Conservation (phyloP, 805 yeast genomes). For the Kuraishia capsulata region DNA sequence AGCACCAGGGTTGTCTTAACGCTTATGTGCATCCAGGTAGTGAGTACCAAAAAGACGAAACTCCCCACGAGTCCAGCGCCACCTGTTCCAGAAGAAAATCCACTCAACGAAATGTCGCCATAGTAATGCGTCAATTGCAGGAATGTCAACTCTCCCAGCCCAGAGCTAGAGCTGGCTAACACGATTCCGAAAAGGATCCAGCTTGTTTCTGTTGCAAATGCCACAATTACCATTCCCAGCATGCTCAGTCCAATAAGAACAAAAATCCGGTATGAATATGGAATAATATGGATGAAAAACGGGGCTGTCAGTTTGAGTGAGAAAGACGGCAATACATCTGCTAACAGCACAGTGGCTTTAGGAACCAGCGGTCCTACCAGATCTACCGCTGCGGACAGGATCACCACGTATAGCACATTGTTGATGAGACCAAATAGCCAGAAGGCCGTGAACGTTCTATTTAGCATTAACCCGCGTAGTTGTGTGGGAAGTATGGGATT, state of each 20-base stretch:
- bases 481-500: background rate
- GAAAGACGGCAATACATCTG: conserved; percentile 83
- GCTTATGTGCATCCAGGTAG: conserved; percentile 54
- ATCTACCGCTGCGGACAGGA: conserved; percentile 86
- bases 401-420: conserved; percentile 85
- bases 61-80: conserved; percentile 90
- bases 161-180: conserved; percentile 77
- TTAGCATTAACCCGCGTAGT: too few species aligned
- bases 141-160: conserved; percentile 86
- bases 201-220: conserved; percentile 28
- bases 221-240: conserved; percentile 67
- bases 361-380: conserved; percentile 79
- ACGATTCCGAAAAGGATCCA: conserved; percentile 56
- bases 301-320: conserved; percentile 66
- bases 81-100: conserved; percentile 94
- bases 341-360: conserved; percentile 74
- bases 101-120: conserved; percentile 53
- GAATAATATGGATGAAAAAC: conserved; percentile 59
- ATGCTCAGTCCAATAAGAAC: conserved; percentile 49
- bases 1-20: conserved; percentile 46
- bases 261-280: conserved; percentile 48
- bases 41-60: conserved; percentile 58
- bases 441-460: conserved; percentile 40
- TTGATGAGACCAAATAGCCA: conserved; percentile 82
- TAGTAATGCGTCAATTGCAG: conserved; percentile 79